Evolutionary conservation across 2,329 filamentous ascomycete genomes (phyloP), one percentile per base, ranked within the genome.

Genomic region (Trichoderma koningiopsis): DNA sequence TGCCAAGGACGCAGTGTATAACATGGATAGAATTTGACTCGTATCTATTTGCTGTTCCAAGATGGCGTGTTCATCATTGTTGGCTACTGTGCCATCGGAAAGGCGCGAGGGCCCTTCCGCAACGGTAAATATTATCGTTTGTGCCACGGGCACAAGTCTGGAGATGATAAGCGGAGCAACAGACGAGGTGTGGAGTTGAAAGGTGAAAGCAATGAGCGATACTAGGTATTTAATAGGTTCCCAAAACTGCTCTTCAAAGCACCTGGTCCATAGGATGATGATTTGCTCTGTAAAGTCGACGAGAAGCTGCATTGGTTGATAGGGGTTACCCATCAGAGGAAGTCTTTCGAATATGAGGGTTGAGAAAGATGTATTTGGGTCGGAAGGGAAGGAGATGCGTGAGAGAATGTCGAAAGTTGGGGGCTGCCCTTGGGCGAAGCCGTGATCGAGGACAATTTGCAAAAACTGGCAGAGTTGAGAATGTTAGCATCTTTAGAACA

Each of bases 391-490:
- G 4, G 83, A 77, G 76, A 89, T 88, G 58, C 86, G 87, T 8
- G 89, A 85, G 19, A 95, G 81, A 2, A 86, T 83, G 73, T 95
- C 91, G 57, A 95, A 86, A 0, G 88, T 89, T 19, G 90, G 84
- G 3, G 88, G 85, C 53, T 87, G 84, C 19, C 84, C 83, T 57
- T 83, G 83, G 0, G 82, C 81, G 19, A 85, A 82, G 10, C 84
- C 85, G 72, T 93, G 89, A 71, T 90, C 87, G 1, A 93, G 81
- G 3, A 92, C 83, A 1, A 89, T 84, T 72, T 88, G 89, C 49
- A 92, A 76, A 70, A 87, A 87, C 85, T 88, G 69, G 14, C 10
- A 57, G 8, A 59, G 16, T 47, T 6, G 5, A 14, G 4, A 24
- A 13, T 49, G 31, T 80, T 68, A 78, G 78, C 19, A 49, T 5